These are phyloP conservation scores for Aureobasidium namibiae DNA, from an alignment of 2,329 filamentous ascomycete species.

Conservation along the genomic window DNA sequence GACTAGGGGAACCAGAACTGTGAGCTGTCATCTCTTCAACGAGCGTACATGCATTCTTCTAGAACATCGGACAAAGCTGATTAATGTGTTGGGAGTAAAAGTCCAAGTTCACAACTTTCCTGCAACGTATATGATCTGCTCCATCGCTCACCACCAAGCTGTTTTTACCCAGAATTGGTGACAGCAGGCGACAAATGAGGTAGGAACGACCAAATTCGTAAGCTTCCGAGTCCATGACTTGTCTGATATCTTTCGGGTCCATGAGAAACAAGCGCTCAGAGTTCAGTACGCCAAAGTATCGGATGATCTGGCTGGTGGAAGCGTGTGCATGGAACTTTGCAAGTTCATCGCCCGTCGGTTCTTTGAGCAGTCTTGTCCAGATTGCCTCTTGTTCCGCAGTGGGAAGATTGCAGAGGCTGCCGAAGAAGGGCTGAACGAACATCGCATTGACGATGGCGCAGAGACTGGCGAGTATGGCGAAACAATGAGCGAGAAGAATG, in stretches of 20 bases:
- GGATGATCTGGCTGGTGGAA: background rate
- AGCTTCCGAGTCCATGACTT: constrained; percentile 3
- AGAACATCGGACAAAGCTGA: background rate
- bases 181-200: constrained; percentile 5
- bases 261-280: constrained; percentile 4
- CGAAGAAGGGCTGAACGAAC: background rate
- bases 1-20: background rate
- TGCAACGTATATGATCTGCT: background rate
- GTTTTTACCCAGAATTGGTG: background rate
- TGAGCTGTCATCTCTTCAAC: background rate
- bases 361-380: background rate
- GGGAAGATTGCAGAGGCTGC: background rate
- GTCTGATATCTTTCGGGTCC: constrained; percentile 1
- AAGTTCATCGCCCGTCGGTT: background rate
- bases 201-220: constrained; percentile 7
- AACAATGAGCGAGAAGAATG: background rate
- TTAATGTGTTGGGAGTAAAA: background rate
- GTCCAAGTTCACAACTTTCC: background rate
- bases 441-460: background rate
- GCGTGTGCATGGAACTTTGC: background rate
- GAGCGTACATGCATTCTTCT: background rate
- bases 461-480: background rate
- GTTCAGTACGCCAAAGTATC: constrained; percentile 7
- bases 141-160: constrained; percentile 3
- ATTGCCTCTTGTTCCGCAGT: background rate